phyloP scores from a whole-genome alignment of 768 basidiomycete species.

The Rhodotorula toruloides region DNA sequence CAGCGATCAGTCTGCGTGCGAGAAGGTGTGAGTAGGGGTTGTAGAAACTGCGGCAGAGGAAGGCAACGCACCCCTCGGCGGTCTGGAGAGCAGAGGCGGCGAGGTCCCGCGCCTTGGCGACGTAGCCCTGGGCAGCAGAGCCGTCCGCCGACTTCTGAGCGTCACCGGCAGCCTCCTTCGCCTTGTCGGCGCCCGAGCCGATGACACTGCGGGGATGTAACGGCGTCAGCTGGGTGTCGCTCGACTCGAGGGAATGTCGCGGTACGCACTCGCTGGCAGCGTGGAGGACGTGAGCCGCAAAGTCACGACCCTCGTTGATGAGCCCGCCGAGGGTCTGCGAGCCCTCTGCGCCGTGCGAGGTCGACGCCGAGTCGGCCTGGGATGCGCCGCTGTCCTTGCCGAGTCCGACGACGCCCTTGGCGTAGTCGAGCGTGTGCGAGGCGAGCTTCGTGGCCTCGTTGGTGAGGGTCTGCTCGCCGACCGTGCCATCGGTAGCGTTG shows the following conservation, averaged over 20 bases:
- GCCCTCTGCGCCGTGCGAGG: conserved; percentile 2
- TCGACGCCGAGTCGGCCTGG: not conserved
- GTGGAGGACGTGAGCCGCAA: conserved; percentile 20
- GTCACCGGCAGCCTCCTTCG: conserved; percentile 28
- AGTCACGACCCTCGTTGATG: conserved; percentile 22
- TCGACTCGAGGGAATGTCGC: not conserved
- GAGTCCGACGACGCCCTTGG: conserved; percentile 14
- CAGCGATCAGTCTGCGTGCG: not conserved
- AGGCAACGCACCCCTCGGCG: conserved; percentile 7
- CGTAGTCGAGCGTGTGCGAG: conserved; percentile 22
- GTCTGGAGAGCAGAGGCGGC: conserved; percentile 12
- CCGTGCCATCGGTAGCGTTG: conserved; percentile 11
- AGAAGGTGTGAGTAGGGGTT: not conserved
- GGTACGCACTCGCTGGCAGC: conserved; percentile 17
- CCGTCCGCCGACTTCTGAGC: conserved; percentile 22
- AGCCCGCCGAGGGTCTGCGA: conserved; percentile 20
- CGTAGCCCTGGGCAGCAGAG: conserved; percentile 25
- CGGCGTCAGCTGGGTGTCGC: not conserved
- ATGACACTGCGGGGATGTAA: not conserved
- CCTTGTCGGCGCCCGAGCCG: conserved; percentile 18
- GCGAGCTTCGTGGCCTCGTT: conserved; percentile 17
- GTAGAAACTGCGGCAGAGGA: not conserved
- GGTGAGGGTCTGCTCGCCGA: conserved; percentile 23
- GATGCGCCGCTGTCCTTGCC: conserved; percentile 22
- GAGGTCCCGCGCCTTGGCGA: conserved; percentile 25